phyloP scores from a whole-genome alignment of 306 rosid species.

The Sesbania bispinosa region DNA sequence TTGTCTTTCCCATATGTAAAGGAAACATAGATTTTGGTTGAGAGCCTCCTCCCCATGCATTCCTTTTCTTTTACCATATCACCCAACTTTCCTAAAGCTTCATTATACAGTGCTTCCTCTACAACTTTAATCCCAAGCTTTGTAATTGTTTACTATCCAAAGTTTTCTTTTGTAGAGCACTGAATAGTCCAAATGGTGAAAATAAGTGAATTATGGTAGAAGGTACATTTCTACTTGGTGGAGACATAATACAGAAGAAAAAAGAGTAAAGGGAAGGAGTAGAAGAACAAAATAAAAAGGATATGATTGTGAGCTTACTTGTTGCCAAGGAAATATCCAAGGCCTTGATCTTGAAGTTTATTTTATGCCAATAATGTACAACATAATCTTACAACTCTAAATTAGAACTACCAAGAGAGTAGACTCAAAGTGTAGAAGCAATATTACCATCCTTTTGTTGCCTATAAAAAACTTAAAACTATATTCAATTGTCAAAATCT shows the following conservation, averaged over 20 bases:
- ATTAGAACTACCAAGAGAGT: conserved; percentile 41
- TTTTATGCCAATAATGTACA: conserved; percentile 68
- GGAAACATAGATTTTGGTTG: conserved; percentile 62
- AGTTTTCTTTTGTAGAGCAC: conserved; percentile 71
- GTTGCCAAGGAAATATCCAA: conserved; percentile 62
- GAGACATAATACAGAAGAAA: neutral
- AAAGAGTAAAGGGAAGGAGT: neutral
- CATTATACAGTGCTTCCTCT: conserved; percentile 37
- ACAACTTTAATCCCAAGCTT: conserved; percentile 48
- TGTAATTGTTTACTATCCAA: conserved; percentile 49
- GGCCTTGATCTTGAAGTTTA: conserved; percentile 62
- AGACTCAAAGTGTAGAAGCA: conserved; percentile 62
- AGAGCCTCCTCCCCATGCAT: conserved; percentile 60
- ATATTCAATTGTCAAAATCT: neutral
- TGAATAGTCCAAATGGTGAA: conserved; percentile 18
- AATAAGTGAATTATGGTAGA: neutral
- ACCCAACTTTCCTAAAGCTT: conserved; percentile 38
- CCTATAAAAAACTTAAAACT: conserved; percentile 34
- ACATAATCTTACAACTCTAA: conserved; percentile 58
- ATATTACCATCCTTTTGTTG: conserved; percentile 48
- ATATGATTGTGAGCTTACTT: conserved; percentile 43
- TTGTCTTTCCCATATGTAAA: conserved; percentile 33
- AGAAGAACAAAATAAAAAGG: neutral
- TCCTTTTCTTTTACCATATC: conserved; percentile 45
- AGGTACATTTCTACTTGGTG: no score